phyloP scores from a whole-genome alignment of 805 yeast species.

The Starmerella sirachaensis region DNA sequence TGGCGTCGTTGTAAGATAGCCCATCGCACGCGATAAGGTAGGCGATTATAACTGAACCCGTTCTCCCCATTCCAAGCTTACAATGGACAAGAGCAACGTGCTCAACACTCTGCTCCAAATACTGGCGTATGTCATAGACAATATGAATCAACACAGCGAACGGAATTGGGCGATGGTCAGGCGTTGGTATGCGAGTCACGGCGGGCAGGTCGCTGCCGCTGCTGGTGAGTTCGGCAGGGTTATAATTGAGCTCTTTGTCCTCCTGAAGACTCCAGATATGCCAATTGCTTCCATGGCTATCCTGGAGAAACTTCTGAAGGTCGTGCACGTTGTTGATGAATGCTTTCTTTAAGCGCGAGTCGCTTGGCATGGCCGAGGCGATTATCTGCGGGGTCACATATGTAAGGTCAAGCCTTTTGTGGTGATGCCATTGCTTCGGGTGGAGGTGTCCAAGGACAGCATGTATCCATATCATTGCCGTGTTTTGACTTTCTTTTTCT shows the following conservation, averaged over 20 bases:
- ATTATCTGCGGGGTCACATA: conserved; percentile 53
- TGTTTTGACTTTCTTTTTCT: no score
- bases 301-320: conserved; percentile 38
- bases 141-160: conserved; percentile 38
- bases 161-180: conserved; percentile 71
- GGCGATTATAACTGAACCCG: conserved; percentile 66
- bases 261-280: conserved; percentile 59
- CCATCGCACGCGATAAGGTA: conserved; percentile 45
- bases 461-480: not conserved
- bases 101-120: conserved; percentile 27
- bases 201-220: not conserved
- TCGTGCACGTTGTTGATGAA: conserved; percentile 45
- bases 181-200: conserved; percentile 43
- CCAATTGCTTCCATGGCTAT: conserved; percentile 49
- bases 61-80: conserved; percentile 83
- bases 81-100: conserved; percentile 70
- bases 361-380: conserved; percentile 68
- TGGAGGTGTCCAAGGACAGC: conserved; percentile 7
- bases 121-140: conserved; percentile 37
- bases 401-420: conserved; percentile 43
- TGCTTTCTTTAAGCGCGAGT: conserved; percentile 31
- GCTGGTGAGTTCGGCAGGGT: conserved; percentile 29
- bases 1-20: conserved; percentile 36
- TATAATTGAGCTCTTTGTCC: conserved; percentile 37
- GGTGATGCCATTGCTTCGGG: conserved; percentile 2